Percentiles rank a stretch among this genome's conserved stretches.
phyloP scores from a whole-genome alignment of 2,329 filamentous ascomycete genomes.

The Fonsecaea monophora region DNA sequence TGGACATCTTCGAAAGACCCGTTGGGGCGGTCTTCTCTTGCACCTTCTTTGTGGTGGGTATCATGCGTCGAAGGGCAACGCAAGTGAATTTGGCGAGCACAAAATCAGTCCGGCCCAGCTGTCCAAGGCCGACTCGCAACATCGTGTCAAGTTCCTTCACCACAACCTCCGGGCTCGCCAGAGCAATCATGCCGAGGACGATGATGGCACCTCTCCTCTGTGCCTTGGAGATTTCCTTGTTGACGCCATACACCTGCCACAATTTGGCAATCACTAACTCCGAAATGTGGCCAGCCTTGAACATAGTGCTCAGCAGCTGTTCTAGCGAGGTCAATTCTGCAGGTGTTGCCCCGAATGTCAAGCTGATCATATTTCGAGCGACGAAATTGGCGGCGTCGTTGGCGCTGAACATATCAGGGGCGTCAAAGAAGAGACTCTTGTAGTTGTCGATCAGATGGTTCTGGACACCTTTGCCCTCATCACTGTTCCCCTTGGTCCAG shows the following conservation, averaged over 20 bases:
- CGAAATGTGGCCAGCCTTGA: slow-evolving; percentile 86
- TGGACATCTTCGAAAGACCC: slow-evolving; percentile 76
- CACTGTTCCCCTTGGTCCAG: slow-evolving; percentile 99
- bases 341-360: slow-evolving; percentile 93
- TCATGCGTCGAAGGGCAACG: slow-evolving; percentile 88
- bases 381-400: slow-evolving; percentile 96
- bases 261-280: slow-evolving; percentile 88
- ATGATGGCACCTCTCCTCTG: slow-evolving; percentile 95
- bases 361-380: slow-evolving; percentile 97
- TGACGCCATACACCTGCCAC: slow-evolving; percentile 96
- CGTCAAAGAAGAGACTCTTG: slow-evolving; percentile 93
- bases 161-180: slow-evolving; percentile 89
- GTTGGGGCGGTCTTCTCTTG: slow-evolving; percentile 67
- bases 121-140: slow-evolving; percentile 84
- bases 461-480: slow-evolving; percentile 98
- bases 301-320: slow-evolving; percentile 95
- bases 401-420: slow-evolving; percentile 81
- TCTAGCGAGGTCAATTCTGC: slow-evolving; percentile 95
- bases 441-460: slow-evolving; percentile 97
- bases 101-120: slow-evolving; percentile 79
- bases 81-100: slow-evolving; percentile 94
- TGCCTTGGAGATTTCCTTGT: slow-evolving; percentile 88
- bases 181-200: slow-evolving; percentile 92
- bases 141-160: slow-evolving; percentile 95
- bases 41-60: slow-evolving; percentile 78